Percentiles rank a stretch among this genome's conserved stretches.
Evolutionary conservation across 1,139 yeast species (phyloP).

Genomic region (Scheffersomyces stambukii): DNA sequence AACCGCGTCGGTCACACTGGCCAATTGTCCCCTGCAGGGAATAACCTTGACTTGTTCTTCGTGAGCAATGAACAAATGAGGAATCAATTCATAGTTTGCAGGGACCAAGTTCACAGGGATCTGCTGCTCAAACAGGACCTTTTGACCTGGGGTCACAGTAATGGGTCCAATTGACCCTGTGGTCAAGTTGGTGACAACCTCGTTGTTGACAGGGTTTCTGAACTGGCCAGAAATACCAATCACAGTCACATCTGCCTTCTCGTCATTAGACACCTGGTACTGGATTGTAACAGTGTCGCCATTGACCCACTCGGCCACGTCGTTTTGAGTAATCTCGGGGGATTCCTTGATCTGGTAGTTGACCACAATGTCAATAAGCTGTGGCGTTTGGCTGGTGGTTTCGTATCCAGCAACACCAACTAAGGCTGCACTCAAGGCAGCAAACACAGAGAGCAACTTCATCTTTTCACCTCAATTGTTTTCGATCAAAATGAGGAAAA

Average conservation of each 20-base stretch:
- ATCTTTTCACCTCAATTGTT: no score
- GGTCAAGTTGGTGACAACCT: slow-evolving; percentile 57
- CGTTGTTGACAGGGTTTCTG: slow-evolving; percentile 51
- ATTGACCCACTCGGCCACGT: slow-evolving; percentile 41
- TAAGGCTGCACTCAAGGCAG: slow-evolving; percentile 15
- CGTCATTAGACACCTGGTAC: slow-evolving; percentile 56
- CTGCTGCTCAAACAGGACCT: slow-evolving; percentile 47
- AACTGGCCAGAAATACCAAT: slow-evolving; percentile 77
- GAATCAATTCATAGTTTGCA: slow-evolving; percentile 55
- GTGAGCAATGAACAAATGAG: slow-evolving; percentile 53
- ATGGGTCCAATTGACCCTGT: slow-evolving; percentile 64
- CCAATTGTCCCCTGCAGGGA: slow-evolving; percentile 55
- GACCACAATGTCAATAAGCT: slow-evolving; percentile 33
- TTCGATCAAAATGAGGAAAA: no score
- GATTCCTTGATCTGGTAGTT: slow-evolving; percentile 40
- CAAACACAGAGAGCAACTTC: slow-evolving; percentile 18
- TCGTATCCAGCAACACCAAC: slow-evolving; percentile 15
- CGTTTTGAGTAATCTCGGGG: slow-evolving; percentile 31
- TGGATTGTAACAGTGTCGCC: slow-evolving; percentile 54
- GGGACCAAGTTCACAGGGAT: slow-evolving; percentile 56
- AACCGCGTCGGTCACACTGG: slow-evolving; percentile 59
- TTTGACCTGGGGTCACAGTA: slow-evolving; percentile 45
- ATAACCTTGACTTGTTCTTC: slow-evolving; percentile 53
- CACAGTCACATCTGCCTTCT: slow-evolving; percentile 46
- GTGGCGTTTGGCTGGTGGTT: slow-evolving; percentile 11